These are phyloP conservation scores for Juncus inflexus DNA, from an alignment of 176 grass and related monocot genomes.

Conservation along the genomic window DNA sequence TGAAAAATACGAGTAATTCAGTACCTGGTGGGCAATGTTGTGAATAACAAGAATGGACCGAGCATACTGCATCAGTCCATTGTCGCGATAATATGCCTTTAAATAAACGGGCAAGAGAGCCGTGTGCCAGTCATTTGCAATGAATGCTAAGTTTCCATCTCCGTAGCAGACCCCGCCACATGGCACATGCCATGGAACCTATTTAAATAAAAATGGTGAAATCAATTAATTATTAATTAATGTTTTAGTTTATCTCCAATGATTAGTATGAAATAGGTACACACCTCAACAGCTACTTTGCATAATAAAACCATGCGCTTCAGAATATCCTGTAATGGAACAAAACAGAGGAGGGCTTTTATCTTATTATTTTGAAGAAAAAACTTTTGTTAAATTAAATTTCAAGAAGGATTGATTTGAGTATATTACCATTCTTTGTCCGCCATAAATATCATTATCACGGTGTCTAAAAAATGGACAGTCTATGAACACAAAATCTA, in stretches of 20 bases:
- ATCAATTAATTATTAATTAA: conserved; percentile 9
- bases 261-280: no score
- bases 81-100: conserved; percentile 89
- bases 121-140: conserved; percentile 99
- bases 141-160: conserved; percentile 88
- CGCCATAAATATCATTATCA: conserved; percentile 82
- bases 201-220: conserved; percentile 14
- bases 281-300: conserved; percentile 91
- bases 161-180: conserved; percentile 76
- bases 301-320: conserved; percentile 93
- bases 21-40: conserved; percentile 93
- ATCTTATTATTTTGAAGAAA: no score
- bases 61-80: conserved; percentile 77
- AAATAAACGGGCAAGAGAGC: conserved; percentile 86
- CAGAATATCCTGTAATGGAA: conserved; percentile 63
- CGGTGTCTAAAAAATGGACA: conserved; percentile 48
- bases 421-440: conserved; percentile 68
- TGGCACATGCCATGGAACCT: conserved; percentile 86
- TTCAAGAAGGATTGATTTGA: no score
- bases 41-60: conserved; percentile 94
- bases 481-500: conserved; percentile 93
- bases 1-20: not conserved
- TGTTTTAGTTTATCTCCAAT: no score
- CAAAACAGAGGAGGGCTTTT: not conserved
- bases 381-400: no score